Base-by-base conservation (phyloP, 2,329 filamentous ascomycete species). In the Trichoderma atrobrunneum region DNA sequence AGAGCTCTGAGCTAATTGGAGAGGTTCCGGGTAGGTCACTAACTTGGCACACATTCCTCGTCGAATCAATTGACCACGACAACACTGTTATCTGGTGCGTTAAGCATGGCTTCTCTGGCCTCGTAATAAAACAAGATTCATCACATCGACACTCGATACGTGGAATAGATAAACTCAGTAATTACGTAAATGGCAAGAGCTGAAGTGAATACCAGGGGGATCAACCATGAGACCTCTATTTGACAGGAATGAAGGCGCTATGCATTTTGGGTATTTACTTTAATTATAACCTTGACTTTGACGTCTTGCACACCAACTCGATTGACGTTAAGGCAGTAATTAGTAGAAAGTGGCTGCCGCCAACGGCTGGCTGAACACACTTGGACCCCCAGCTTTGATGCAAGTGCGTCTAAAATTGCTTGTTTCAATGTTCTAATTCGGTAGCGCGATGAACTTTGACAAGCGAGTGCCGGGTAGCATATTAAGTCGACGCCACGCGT, bases 151-250 rank as follows among this genome's bases (percentile, higher is more conserved):
- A 10, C 39, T 43, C 16, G 39, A 43, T 43, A 43, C 16, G 3
- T 10, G 10, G 3, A 43, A 43, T n/a, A 2, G 4, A 48, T 21
- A 8, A n/a, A 7, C 1, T 51, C 4, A 6, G 16, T 7, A n/a
- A 10, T 43, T 43, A 43, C 39, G 39, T 43, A 43, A 43, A 43
- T 43, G 39, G 39, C 18, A 43, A n/a, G 16, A 10, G 54, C 54
- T 57, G 24, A 57, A 18, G 5, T 28, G 21, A 10, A n/a, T 0
- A 21, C 21, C 24, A 18, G 16, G 16, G 26, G 7, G 24, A 8
- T 18, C 11, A 3, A 14, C 7, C 1, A 1, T 11, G 0, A 3
- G 14, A 0, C 7, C 1, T 43, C 39, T 5, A 5, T 18, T 57
- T 28, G 24, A 18, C 14, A 57, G 54, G 54, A 57, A 57, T 57